phyloP scores from a whole-genome alignment of 371 early-diverging fungal genomes.

The Apophysomyces variabilis region DNA sequence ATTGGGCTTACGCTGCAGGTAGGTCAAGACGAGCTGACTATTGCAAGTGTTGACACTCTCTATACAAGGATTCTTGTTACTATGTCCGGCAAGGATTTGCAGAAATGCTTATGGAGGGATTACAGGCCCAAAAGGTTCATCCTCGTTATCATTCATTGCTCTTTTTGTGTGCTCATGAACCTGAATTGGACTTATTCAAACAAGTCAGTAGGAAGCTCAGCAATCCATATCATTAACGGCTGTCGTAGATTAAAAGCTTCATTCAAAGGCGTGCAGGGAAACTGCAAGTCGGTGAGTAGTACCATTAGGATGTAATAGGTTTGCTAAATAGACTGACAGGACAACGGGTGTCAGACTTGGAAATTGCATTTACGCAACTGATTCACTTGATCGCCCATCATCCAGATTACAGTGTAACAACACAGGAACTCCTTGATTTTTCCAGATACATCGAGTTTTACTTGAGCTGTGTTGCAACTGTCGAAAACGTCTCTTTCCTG shows the following conservation, averaged over 20 bases:
- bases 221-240: background rate
- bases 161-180: constrained; percentile 87
- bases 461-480: constrained; percentile 73
- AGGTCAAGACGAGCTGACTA: background rate
- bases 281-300: constrained; percentile 10
- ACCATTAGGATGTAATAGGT: background rate
- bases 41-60: background rate
- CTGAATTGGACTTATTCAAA: constrained; percentile 67
- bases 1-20: constrained; percentile 68
- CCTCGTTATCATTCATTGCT: constrained; percentile 73
- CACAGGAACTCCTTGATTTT: constrained; percentile 57
- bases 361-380: constrained; percentile 70
- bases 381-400: constrained; percentile 89
- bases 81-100: constrained; percentile 82
- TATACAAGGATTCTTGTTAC: constrained; percentile 75
- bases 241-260: constrained; percentile 30
- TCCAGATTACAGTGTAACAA: constrained; percentile 79
- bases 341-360: constrained; percentile 51
- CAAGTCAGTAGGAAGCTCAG: constrained; percentile 21
- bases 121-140: constrained; percentile 65
- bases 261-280: constrained; percentile 34
- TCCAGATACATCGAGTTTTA: constrained; percentile 82
- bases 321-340: background rate
- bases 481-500: constrained; percentile 85
- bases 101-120: constrained; percentile 70